Evolutionary conservation across 805 yeast genomes (phyloP).

Genomic region (Cyberlindnera amylophila): DNA sequence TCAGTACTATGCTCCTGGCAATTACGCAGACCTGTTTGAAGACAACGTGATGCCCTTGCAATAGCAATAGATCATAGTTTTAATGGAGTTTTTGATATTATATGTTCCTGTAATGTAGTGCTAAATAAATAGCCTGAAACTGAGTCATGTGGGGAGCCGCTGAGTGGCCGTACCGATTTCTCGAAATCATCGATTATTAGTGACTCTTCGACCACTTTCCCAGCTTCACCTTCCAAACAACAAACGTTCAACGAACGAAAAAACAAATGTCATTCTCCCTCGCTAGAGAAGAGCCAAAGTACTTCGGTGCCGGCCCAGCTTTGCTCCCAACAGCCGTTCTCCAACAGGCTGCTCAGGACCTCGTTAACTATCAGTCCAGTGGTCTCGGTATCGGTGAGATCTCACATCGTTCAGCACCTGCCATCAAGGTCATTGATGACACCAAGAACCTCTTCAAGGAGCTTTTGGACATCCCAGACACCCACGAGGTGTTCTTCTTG

Average conservation of each 20-base stretch:
- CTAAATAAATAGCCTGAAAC: too few species aligned
- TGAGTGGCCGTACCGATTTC: conserved; percentile 5
- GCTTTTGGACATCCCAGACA: conserved; percentile 75
- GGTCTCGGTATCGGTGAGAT: conserved; percentile 94
- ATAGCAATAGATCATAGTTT: background rate
- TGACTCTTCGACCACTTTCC: too few species aligned
- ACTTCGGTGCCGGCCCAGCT: conserved; percentile 99
- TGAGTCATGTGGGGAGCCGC: conserved; percentile 1
- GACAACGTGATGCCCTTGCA: conserved; percentile 31
- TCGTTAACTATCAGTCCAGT: conserved; percentile 61
- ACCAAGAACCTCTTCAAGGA: conserved; percentile 66
- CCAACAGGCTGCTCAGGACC: conserved; percentile 82
- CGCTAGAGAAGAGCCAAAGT: conserved; percentile 67
- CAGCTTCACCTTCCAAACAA: too few species aligned
- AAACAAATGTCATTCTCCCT: conserved; percentile 22
- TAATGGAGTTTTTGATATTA: background rate
- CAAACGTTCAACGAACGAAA: too few species aligned
- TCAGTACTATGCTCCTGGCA: conserved; percentile 66
- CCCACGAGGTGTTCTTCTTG: conserved; percentile 89
- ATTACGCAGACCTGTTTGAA: conserved; percentile 42
- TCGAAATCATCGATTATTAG: background rate
- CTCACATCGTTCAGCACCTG: conserved; percentile 89
- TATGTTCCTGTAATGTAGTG: too few species aligned
- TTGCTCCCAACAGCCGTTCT: conserved; percentile 78
- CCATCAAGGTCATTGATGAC: conserved; percentile 68